These are phyloP conservation scores for Lagenidium giganteum DNA, from an alignment of 352 stramenopile species.

Conservation along the genomic window DNA sequence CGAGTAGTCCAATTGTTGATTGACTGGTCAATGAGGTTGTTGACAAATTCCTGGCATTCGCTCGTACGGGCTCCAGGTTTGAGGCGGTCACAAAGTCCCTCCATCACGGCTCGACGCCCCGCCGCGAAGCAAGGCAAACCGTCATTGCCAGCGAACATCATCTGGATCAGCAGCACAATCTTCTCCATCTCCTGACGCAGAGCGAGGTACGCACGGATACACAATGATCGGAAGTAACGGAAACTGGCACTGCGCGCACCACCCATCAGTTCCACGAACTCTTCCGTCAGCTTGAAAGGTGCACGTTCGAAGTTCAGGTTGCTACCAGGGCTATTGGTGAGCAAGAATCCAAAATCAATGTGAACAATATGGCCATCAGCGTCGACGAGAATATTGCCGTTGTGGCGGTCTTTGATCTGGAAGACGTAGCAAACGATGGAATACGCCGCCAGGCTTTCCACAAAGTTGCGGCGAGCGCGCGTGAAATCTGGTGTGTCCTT, in stretches of 20 bases:
- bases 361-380: slow-evolving; percentile 96
- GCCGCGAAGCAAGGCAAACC: slow-evolving; percentile 86
- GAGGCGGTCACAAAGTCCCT: slow-evolving; percentile 68
- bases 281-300: slow-evolving; percentile 96
- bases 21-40: slow-evolving; percentile 82
- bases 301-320: slow-evolving; percentile 96
- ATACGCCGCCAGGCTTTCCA: slow-evolving; percentile 94
- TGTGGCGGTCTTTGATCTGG: slow-evolving; percentile 98
- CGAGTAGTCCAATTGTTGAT: slow-evolving; percentile 88
- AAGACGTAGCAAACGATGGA: slow-evolving; percentile 98
- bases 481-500: slow-evolving; percentile 69
- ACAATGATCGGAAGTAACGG: slow-evolving; percentile 94
- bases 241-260: slow-evolving; percentile 90
- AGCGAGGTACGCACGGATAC: slow-evolving; percentile 93
- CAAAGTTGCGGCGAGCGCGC: slow-evolving; percentile 84
- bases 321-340: slow-evolving; percentile 92
- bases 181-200: slow-evolving; percentile 92
- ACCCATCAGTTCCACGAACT: slow-evolving; percentile 95
- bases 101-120: slow-evolving; percentile 66
- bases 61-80: slow-evolving; percentile 78
- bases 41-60: slow-evolving; percentile 76
- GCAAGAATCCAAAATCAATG: slow-evolving; percentile 99
- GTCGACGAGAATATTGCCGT: slow-evolving; percentile 99
- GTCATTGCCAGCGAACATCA: slow-evolving; percentile 90
- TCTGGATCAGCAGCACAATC: slow-evolving; percentile 95